Percentiles rank a stretch among this genome's conserved stretches.
phyloP scores from a whole-genome alignment of 768 basidiomycete genomes.

The Wakefieldia striispora region DNA sequence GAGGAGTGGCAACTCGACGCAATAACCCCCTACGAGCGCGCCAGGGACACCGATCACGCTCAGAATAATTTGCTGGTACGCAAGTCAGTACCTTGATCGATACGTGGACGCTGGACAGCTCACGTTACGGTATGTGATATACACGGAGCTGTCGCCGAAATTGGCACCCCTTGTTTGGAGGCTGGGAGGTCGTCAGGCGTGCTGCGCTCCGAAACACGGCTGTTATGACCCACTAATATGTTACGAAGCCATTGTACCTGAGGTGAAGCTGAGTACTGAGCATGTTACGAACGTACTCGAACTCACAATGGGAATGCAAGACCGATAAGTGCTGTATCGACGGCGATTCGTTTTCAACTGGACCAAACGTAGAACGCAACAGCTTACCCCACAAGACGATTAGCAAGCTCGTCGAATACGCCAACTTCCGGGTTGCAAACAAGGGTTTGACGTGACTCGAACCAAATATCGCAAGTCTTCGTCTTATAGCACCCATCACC shows the following conservation, averaged over 20 bases:
- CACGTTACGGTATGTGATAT: conserved; percentile 75
- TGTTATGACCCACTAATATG: conserved; percentile 42
- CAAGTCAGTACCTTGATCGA: conserved; percentile 6
- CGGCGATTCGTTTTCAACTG: background rate
- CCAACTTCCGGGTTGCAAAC: conserved; percentile 50
- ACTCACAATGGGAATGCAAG: conserved; percentile 69
- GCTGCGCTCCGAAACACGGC: background rate
- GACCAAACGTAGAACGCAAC: background rate
- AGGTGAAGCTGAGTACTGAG: background rate
- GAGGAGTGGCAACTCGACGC: conserved; percentile 49
- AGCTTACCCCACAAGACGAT: conserved; percentile 51
- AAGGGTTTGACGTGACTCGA: conserved; percentile 44
- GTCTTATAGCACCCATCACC: conserved; percentile 35
- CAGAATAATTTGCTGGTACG: conserved; percentile 49
- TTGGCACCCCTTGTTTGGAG: conserved; percentile 63
- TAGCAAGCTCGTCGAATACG: conserved; percentile 48
- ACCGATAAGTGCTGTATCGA: conserved; percentile 61
- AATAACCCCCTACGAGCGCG: conserved; percentile 51
- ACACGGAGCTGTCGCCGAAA: conserved; percentile 66
- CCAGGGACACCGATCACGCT: conserved; percentile 59
- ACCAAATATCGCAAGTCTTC: conserved; percentile 42
- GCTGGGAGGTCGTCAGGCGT: conserved; percentile 31
- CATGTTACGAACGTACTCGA: background rate
- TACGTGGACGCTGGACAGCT: background rate
- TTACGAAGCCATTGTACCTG: conserved; percentile 52